phyloP scores from a whole-genome alignment of 73 alveolate species.

The Durusdinium trenchii region DNA sequence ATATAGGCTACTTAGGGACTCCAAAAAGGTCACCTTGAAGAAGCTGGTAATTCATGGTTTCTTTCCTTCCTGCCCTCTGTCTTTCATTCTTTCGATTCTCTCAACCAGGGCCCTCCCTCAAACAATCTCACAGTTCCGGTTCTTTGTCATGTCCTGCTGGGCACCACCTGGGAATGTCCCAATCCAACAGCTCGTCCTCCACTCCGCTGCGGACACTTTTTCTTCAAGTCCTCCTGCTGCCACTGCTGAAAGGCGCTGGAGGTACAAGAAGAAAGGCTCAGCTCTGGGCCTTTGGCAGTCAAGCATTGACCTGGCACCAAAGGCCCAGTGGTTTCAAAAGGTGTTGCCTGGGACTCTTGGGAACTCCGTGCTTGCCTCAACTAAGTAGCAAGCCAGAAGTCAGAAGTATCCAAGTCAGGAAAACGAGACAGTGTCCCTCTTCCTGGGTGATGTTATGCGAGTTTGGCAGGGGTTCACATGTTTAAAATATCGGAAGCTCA shows the following conservation, averaged over 20 bases:
- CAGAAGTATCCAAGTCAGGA: not conserved
- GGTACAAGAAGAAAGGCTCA: not conserved
- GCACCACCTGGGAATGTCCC: not conserved
- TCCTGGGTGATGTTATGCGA: not conserved
- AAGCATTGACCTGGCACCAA: conserved; percentile 13
- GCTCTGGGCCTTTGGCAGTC: not conserved
- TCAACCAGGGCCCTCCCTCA: not conserved
- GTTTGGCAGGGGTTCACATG: not conserved
- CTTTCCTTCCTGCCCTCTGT: not conserved
- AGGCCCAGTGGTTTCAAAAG: no score
- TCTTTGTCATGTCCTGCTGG: not conserved
- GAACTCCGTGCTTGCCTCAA: not conserved
- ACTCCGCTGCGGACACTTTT: not conserved
- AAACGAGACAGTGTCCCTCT: not conserved
- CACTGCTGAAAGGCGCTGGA: not conserved
- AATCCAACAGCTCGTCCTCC: not conserved
- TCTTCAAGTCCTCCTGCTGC: not conserved
- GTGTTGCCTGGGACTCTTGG: not conserved
- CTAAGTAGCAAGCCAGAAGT: no score
- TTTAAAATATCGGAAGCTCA: no score
- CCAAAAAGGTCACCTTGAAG: no score
- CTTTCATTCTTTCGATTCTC: not conserved
- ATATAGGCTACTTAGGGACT: no score
- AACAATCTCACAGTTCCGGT: not conserved
- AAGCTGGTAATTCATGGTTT: no score